Base-by-base conservation (phyloP, 2,329 filamentous ascomycete genomes). In the Aspergillus sp. region DNA sequence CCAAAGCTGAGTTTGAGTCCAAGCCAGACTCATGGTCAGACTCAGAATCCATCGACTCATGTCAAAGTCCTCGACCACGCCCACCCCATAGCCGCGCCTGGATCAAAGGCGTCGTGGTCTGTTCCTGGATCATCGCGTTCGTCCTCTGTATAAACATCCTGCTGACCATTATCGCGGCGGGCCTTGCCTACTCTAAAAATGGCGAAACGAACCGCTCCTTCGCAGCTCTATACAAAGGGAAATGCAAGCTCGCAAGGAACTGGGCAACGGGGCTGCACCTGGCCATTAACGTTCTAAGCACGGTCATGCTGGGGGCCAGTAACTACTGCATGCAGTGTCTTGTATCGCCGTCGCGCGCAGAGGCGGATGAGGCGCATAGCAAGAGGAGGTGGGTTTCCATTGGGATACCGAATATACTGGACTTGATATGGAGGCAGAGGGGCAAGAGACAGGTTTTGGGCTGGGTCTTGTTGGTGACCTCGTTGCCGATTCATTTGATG, bases 291-390 rank as follows among this genome's bases (percentile, higher is more conserved):
- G 56, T 73, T 1, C 67, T 82, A 33, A 75, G 76, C 31, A 81
- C 79, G 0, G 55, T 75, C 1, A 57, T 83, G 15, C 71, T 83
- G 0, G 73, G 74, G 2, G 78, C 78, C 4, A 79, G 77, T 40
- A 82, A 82, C 63, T 82, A 80, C 58, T 77, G 74, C 55, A 83
- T 83, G 79, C 82, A 85, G 58, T 72, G 78, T 19, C 66, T 85
- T 12, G 76, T 70, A 12, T 76, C 81, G 0, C 82, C 83, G 0
- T 83, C 79, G 1, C 69, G 83, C 23, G 57, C 64, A 8, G 80
- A 84, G 41, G 66, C 84, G 11, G 77, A 85, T 48, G 62, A 60
- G 14, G 81, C 80, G 0, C 83, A 86, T 67, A 50, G 60, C 0
- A 61, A 65, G 47, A 67, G 72, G 2, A 68, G 62, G 15, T 79